Base-by-base conservation (phyloP, 371 early-diverging fungal genomes). In the Rhizomucor pusillus region DNA sequence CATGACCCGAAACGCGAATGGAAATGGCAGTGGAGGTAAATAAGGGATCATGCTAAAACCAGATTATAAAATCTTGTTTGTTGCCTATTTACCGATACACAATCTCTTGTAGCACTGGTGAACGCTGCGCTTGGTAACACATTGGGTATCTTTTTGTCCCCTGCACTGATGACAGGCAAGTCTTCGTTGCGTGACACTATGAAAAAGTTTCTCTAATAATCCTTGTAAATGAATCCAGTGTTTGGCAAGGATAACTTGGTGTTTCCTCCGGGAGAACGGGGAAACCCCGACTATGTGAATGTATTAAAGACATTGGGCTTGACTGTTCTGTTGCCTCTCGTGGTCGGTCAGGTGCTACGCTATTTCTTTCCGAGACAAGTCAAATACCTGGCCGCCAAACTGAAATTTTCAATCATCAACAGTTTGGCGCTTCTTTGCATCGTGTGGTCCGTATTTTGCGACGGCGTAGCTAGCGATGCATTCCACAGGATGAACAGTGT, bases 381-480 rank as follows among this genome's bases (percentile, higher is more conserved):
- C 22, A 78, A 77, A 37, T 67, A 65, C 52, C 57, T 85, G 16
- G 70, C 75, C 37, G 67, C 53, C 35, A 73, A 65, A 48, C 60
- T 81, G 13, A 77, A 73, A 29, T 80, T 87, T 52, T 61, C 81
- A 2, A 80, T 80, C 37, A 59, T 88, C 59, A 86, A 84, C 59
- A 75, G 73, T 40, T 43, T 74, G 9, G 75, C 87, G 34, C 69
- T 90, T 3, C 56, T 90, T 44, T 66, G 79, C 50, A 69, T 90
- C 20, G 87, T 90, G 16, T 90, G 86, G 85, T 80, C 81, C 33
- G 85, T 87, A 7, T 88, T 90, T 53, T 85, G 86, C 65, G 88
- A 90, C 65, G 83, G 88, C 14, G 87, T 88, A 36, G 63, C 80
- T 10, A 79, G 77, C 48, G 54, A 85, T 55, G 77, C 84, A 1